Conservation (phyloP, 768 basidiomycete genomes). For the Boletellus sp. region DNA sequence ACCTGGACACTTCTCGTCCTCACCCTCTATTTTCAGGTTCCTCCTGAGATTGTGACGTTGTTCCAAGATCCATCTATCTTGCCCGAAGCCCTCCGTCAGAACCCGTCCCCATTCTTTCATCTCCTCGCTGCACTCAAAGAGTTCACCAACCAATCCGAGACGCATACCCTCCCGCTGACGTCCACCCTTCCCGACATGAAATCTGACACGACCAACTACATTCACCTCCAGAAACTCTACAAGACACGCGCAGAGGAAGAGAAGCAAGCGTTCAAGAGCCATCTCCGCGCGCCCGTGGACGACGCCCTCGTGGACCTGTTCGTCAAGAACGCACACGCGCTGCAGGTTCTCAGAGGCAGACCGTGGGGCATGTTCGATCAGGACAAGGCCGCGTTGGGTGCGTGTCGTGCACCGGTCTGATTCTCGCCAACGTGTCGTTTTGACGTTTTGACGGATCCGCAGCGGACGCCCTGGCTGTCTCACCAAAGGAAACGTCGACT, state of each 20-base stretch:
- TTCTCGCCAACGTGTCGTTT: too few species aligned
- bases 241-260: constrained; percentile 72
- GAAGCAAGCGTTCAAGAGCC: constrained; percentile 51
- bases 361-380: constrained; percentile 56
- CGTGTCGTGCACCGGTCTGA: background rate
- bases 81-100: constrained; percentile 35
- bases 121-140: constrained; percentile 70
- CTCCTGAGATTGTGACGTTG: constrained; percentile 59
- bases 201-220: constrained; percentile 78
- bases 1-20: constrained; percentile 2
- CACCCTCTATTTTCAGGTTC: constrained; percentile 49
- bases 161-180: constrained; percentile 74
- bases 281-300: constrained; percentile 43
- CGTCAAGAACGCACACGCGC: constrained; percentile 75
- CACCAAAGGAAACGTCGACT: constrained; percentile 57
- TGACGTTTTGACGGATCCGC: constrained; percentile 3
- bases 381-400: constrained; percentile 50
- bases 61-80: constrained; percentile 58
- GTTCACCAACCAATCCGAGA: constrained; percentile 54
- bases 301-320: constrained; percentile 63
- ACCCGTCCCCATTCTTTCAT: constrained; percentile 70
- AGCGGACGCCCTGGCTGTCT: constrained; percentile 41
- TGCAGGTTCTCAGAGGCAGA: constrained; percentile 62
- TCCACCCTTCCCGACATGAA: constrained; percentile 95
- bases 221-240: constrained; percentile 83